phyloP scores from a whole-genome alignment of 2,329 filamentous ascomycete species.

The Colletotrichum sp. region DNA sequence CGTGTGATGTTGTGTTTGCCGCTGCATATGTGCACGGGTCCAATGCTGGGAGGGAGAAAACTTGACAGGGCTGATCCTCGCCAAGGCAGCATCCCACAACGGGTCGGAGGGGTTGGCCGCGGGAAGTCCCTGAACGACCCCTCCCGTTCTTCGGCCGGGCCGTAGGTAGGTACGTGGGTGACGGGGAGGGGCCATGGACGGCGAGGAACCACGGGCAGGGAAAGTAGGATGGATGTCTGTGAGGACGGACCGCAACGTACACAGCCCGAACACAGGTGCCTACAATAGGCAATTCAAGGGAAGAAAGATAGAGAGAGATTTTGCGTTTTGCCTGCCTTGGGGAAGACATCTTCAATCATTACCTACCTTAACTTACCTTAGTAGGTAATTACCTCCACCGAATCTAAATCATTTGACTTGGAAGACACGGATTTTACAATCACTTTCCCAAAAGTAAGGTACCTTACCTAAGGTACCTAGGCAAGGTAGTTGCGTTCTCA shows the following conservation, averaged over 20 bases:
- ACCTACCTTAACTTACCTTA: background rate
- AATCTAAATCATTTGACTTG: background rate
- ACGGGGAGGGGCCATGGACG: background rate
- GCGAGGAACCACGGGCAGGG: background rate
- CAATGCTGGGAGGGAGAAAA: background rate
- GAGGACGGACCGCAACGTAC: background rate
- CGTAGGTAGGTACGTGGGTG: background rate
- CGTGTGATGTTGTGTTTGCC: background rate
- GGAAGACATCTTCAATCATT: background rate
- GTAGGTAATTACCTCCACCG: too few species aligned
- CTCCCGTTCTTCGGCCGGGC: slow-evolving; percentile 2
- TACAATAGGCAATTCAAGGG: background rate
- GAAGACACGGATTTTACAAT: background rate
- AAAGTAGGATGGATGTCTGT: background rate
- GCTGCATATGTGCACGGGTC: background rate
- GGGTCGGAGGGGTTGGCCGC: slow-evolving; percentile 5
- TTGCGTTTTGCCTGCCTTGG: background rate
- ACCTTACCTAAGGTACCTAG: background rate
- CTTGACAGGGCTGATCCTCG: slow-evolving; percentile 2
- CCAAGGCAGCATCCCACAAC: background rate
- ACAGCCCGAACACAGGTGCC: too few species aligned
- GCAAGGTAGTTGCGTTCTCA: background rate
- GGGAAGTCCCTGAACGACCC: slow-evolving; percentile 7
- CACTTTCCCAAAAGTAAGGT: background rate
- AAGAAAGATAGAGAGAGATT: too few species aligned